Percentiles rank a stretch among this genome's conserved stretches.
phyloP scores from a whole-genome alignment of 2,329 filamentous ascomycete genomes.

The Camillea tinctor region DNA sequence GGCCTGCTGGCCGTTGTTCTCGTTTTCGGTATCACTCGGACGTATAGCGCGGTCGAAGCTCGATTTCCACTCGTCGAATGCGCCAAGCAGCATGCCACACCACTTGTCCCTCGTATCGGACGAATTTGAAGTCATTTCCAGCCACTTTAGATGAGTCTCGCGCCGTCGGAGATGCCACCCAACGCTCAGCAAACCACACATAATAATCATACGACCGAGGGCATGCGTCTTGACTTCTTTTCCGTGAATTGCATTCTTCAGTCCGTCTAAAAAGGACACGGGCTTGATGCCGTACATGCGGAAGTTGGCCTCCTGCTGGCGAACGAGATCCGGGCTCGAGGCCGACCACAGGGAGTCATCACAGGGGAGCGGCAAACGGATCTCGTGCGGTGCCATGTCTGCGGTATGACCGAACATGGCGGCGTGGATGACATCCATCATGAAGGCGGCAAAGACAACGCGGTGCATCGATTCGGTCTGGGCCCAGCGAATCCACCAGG shows the following conservation, averaged over 20 bases:
- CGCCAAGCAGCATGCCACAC: constrained; percentile 71
- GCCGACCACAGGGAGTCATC: constrained; percentile 87
- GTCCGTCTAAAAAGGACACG: constrained; percentile 77
- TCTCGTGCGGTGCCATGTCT: constrained; percentile 88
- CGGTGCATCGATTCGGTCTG: constrained; percentile 83
- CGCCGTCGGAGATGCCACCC: constrained; percentile 89
- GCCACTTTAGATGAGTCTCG: constrained; percentile 78
- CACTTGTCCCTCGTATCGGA: constrained; percentile 68
- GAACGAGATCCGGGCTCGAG: constrained; percentile 72
- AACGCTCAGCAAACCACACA: constrained; percentile 86
- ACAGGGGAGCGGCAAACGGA: constrained; percentile 81
- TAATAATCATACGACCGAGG: constrained; percentile 85
- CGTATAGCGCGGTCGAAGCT: constrained; percentile 74
- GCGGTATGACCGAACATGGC: constrained; percentile 91
- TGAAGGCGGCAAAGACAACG: constrained; percentile 85
- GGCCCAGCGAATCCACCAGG: constrained; percentile 85
- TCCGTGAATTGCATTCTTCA: constrained; percentile 80
- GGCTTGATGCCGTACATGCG: constrained; percentile 77
- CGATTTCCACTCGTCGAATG: constrained; percentile 84
- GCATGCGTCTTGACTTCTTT: constrained; percentile 81
- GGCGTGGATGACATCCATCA: constrained; percentile 84
- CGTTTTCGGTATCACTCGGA: constrained; percentile 35
- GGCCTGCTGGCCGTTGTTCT: constrained; percentile 50
- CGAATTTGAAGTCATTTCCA: constrained; percentile 65
- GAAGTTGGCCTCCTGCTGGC: constrained; percentile 72